Base-by-base conservation (phyloP, 2,329 filamentous ascomycete genomes). In the Dactylellina sp. region DNA sequence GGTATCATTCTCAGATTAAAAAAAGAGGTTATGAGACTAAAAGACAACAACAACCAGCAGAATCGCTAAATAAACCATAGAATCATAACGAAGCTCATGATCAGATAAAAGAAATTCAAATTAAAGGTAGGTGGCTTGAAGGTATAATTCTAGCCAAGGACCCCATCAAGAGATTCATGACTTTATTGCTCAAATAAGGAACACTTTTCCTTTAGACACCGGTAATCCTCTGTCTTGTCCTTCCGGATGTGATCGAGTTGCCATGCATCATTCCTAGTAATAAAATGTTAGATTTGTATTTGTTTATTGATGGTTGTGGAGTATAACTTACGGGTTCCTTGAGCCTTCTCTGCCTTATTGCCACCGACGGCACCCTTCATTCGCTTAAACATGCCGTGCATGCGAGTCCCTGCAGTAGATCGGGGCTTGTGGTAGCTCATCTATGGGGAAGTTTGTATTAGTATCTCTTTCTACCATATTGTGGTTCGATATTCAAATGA, bases 251-350 rank as follows among this genome's bases (percentile, higher is more conserved):
- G 35, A 74, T 53, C 1, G 61, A 18, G 32, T 74, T 74, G 0
- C 70, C 70, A 35, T 74, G 70, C 70, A 74, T 74, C 70, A 74
- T 74, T 11, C 70, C 70, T 74, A 57, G 39, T n/a, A n/a, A n/a
- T n/a, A n/a, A n/a, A n/a, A n/a, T n/a, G n/a, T n/a, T n/a, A n/a
- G n/a, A n/a, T n/a, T n/a, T n/a, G n/a, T n/a, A n/a, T n/a, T n/a
- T n/a, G n/a, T n/a, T n/a, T n/a, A n/a, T n/a, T n/a, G n/a, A n/a
- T n/a, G n/a, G n/a, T n/a, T n/a, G n/a, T n/a, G n/a, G n/a, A n/a
- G 46, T 32, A 53, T 22, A 32, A 65, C 70, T 62, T 57, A 74
- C 70, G 61, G 24, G 70, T 74, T 32, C 70, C 70, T 0, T 55
- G 12, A 2, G 70, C 70, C 56, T 74, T 57, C 47, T 74, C 70